Evolutionary conservation across 2,329 filamentous ascomycete genomes (phyloP), one percentile per base, ranked within the genome.

Genomic region (Cercospora sp.): DNA sequence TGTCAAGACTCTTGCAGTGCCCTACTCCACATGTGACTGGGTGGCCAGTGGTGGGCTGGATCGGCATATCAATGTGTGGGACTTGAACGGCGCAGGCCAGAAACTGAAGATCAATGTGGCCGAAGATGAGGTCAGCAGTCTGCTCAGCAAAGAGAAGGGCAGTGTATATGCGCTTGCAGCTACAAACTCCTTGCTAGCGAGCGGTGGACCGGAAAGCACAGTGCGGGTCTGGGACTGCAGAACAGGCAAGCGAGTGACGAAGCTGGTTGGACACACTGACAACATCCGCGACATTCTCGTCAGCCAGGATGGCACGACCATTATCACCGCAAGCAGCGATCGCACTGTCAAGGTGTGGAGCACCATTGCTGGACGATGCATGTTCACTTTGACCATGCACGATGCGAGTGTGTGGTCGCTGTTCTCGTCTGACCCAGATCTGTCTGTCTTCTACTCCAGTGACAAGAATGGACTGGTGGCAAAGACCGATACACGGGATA

Each of bases 311-410:
- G 94, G 93, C 45, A 93, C 97, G 77, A 96, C 89, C 49, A 92
- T 99, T 74, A 88, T 99, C 85, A 97, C 94, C 0, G 94, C 93
- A 13, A 97, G 94, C 74, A 94, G 94, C 1, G 95, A 99, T 79
- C 93, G 97, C 81, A 98, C 95, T 0, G 90, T 99, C 82, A 99
- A 99, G 82, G 89, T 98, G 67, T 99, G 95, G 95, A 97, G 94
- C 73, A 90, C 98, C 74, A 95, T 92, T 10, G 94, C 93, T 24
- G 95, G 95, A 65, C 87, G 95, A 74, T 99, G 95, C 84, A 94
- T 98, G 90, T 93, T 97, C 80, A 99, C 95, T 0, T 87, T 99
- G 74, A 97, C 94, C 65, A 99, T 99, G 95, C 95, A 99, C 81
- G 97, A 97, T 77, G 93, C 97, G 77, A 97, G 94, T 78, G 92